phyloP scores from a whole-genome alignment of 2,329 filamentous ascomycete genomes.

The Grosmannia clavigera region DNA sequence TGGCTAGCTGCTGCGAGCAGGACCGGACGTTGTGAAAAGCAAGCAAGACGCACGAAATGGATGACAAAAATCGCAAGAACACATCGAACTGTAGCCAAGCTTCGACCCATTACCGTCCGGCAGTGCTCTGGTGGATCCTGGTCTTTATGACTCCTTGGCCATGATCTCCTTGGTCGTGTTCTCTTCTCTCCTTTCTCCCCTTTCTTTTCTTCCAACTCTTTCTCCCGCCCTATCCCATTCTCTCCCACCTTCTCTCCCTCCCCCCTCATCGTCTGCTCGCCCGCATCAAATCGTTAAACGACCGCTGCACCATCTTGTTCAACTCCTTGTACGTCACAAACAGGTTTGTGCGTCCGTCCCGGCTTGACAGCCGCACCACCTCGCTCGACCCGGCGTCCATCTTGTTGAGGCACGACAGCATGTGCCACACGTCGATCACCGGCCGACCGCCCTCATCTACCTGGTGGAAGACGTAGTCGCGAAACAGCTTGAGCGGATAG shows the following conservation, averaged over 20 bases:
- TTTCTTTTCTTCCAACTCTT: neutral
- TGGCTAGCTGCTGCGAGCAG: too few species aligned
- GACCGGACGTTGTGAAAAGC: neutral
- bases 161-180: neutral
- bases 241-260: neutral
- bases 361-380: slow-evolving; percentile 70
- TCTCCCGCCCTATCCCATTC: neutral
- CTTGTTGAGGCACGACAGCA: slow-evolving; percentile 78
- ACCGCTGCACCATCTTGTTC: slow-evolving; percentile 48
- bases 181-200: neutral
- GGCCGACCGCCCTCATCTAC: slow-evolving; percentile 77
- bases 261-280: slow-evolving; percentile 3
- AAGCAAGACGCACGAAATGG: neutral
- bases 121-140: neutral
- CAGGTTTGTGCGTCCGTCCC: slow-evolving; percentile 82
- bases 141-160: too few species aligned
- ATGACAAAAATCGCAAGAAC: too few species aligned
- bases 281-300: slow-evolving; percentile 48
- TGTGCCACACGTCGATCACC: slow-evolving; percentile 76
- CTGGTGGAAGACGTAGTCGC: slow-evolving; percentile 95
- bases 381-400: slow-evolving; percentile 84
- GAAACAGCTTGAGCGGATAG: slow-evolving; percentile 87
- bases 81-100: too few species aligned
- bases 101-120: too few species aligned
- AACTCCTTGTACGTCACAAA: slow-evolving; percentile 85